Evolutionary conservation across 2,329 filamentous ascomycete species (phyloP).

Genomic region (Cytospora mali): DNA sequence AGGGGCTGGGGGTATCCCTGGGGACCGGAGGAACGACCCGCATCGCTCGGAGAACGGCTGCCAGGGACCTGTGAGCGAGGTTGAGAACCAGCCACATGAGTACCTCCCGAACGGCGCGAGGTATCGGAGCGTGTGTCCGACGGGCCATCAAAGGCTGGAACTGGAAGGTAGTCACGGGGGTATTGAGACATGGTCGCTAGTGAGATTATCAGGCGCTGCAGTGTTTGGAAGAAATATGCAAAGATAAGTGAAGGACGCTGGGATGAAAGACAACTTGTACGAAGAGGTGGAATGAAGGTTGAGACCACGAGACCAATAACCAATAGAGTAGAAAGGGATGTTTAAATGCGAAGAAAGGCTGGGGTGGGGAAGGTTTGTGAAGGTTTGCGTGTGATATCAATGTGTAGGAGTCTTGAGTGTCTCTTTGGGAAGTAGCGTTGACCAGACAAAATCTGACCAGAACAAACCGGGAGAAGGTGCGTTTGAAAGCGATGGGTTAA

Average conservation of each 20-base stretch:
- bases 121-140: slow-evolving; percentile 27
- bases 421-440: background rate
- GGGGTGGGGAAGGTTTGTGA: background rate
- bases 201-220: slow-evolving; percentile 5
- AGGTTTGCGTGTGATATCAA: background rate
- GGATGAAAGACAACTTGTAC: no score
- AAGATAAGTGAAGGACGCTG: background rate
- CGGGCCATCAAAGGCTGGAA: slow-evolving; percentile 22
- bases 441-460: background rate
- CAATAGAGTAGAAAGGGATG: background rate
- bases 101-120: slow-evolving; percentile 16
- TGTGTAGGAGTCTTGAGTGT: background rate
- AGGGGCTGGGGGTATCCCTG: slow-evolving; percentile 30
- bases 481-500: background rate
- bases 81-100: slow-evolving; percentile 14
- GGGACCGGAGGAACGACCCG: slow-evolving; percentile 14
- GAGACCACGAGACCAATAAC: background rate
- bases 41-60: slow-evolving; percentile 6
- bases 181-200: slow-evolving; percentile 21
- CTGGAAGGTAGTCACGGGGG: slow-evolving; percentile 8
- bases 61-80: slow-evolving; percentile 13
- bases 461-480: background rate
- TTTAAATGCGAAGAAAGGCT: background rate
- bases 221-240: background rate
- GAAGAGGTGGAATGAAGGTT: background rate